phyloP scores from a whole-genome alignment of 208 protist genomes.

The Crithidia bombi region DNA sequence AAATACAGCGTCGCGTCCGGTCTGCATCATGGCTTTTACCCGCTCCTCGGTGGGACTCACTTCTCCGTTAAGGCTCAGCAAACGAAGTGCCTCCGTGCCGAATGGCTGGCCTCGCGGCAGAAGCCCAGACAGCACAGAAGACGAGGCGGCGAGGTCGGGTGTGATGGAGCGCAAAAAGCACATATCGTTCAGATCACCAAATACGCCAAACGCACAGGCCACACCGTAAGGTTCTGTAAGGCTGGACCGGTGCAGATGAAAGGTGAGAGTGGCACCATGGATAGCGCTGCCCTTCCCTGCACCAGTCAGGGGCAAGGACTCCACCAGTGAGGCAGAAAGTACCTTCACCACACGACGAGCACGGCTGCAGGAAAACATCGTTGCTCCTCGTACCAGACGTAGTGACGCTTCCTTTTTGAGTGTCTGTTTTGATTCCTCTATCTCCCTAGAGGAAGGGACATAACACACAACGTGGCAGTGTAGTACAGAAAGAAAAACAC shows the following conservation, averaged over 20 bases:
- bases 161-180: conserved; percentile 21
- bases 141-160: neutral
- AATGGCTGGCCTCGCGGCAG: neutral
- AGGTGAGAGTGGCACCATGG: conserved; percentile 12
- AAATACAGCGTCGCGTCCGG: conserved; percentile 5
- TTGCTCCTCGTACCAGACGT: too few species aligned
- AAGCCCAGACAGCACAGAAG: conserved; percentile 10
- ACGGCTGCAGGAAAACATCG: conserved; percentile 21
- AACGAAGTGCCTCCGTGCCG: neutral
- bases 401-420: too few species aligned
- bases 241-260: conserved; percentile 23
- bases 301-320: conserved; percentile 1
- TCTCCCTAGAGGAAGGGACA: too few species aligned
- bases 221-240: conserved; percentile 14
- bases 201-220: neutral
- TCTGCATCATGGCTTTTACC: conserved; percentile 2
- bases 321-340: conserved; percentile 14
- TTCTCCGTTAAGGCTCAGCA: conserved; percentile 21
- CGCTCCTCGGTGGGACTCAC: neutral
- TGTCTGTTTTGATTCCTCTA: too few species aligned
- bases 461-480: too few species aligned
- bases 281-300: neutral
- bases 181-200: neutral
- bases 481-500: too few species aligned
- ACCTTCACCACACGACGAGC: conserved; percentile 15